Evolutionary conservation across 768 basidiomycete species (phyloP).

Genomic region (Tricholoma sp.): DNA sequence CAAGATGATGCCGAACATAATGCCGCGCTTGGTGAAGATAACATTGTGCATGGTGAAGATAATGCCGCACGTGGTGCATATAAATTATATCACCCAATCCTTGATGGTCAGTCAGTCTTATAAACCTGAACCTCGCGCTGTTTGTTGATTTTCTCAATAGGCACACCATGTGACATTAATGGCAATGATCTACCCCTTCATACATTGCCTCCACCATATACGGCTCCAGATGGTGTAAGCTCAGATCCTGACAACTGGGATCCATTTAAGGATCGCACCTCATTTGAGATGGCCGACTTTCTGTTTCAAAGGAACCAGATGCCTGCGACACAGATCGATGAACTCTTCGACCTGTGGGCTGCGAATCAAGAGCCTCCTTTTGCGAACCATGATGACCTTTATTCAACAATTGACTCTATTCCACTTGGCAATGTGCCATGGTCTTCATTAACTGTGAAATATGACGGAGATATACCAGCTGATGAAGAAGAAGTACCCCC

Average conservation of each 20-base stretch:
- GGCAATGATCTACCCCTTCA: conserved; percentile 6
- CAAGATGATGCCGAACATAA: not conserved
- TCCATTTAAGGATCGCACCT: conserved; percentile 10
- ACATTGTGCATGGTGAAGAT: not conserved
- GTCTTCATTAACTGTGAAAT: conserved; percentile 26
- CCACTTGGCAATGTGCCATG: conserved; percentile 30
- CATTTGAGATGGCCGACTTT: conserved; percentile 13
- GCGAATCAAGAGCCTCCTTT: conserved; percentile 26
- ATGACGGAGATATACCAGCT: conserved; percentile 16
- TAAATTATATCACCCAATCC: not conserved
- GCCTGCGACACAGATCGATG: conserved; percentile 18
- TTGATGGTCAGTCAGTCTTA: not conserved
- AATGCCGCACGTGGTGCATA: not conserved
- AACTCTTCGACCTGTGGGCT: conserved; percentile 16
- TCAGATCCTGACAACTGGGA: conserved; percentile 8
- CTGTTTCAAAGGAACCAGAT: conserved; percentile 16
- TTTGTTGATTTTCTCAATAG: conserved; percentile 5
- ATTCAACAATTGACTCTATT: conserved; percentile 29
- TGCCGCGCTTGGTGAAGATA: not conserved
- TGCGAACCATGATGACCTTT: conserved; percentile 23
- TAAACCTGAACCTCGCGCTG: not conserved
- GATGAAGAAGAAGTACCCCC: conserved; percentile 15
- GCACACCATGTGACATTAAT: conserved; percentile 7
- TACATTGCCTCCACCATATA: conserved; percentile 2
- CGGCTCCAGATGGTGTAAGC: not conserved